Evolutionary conservation across 2,329 filamentous ascomycete genomes (phyloP), one percentile per base, ranked within the genome.

Genomic region (Grosmannia clavigera): DNA sequence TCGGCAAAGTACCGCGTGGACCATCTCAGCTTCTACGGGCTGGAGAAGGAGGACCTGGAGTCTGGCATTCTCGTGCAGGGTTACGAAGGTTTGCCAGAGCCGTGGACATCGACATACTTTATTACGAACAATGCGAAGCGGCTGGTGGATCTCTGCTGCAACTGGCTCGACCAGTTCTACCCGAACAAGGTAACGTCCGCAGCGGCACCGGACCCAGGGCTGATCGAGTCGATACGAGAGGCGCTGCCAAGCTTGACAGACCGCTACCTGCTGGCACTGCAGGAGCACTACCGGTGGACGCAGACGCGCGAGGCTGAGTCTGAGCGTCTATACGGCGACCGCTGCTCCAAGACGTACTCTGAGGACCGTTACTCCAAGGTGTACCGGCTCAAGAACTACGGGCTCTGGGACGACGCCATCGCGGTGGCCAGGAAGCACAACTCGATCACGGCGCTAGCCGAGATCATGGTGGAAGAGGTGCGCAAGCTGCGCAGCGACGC

Each of bases 101-200:
- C 92, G 53, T 99, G 94, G 94, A 96, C 92, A 0, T 91, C 89
- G 19, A 83, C 81, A 65, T 72, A 75, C 52, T 82, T 78, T 64
- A 75, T 85, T 60, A 80, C 83, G 57, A 84, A 84, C 69, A 85
- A 85, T 63, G 67, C 78, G 14, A 81, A 82, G 67, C 81, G 82
- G 22, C 76, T 85, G 19, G 74, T 82, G 29, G 80, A 85, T 64
- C 76, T 86, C 22, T 78, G 77, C 48, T 75, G 78, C 31, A 76
- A 78, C 61, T 83, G 80, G 81, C 73, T 81, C 3, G 75, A 77
- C 55, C 74, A 78, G 58, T 73, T 78, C 63, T 75, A 74, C 29
- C 66, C 69, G 1, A 63, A 66, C 40, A 61, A 65, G 22, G 48
- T 60, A 14, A 64, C 61, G 5, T 43, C 61, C 5, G 61, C 66